These are phyloP conservation scores for Kwoniella shandongensis DNA, from an alignment of 768 basidiomycete species.

Conservation along the genomic window DNA sequence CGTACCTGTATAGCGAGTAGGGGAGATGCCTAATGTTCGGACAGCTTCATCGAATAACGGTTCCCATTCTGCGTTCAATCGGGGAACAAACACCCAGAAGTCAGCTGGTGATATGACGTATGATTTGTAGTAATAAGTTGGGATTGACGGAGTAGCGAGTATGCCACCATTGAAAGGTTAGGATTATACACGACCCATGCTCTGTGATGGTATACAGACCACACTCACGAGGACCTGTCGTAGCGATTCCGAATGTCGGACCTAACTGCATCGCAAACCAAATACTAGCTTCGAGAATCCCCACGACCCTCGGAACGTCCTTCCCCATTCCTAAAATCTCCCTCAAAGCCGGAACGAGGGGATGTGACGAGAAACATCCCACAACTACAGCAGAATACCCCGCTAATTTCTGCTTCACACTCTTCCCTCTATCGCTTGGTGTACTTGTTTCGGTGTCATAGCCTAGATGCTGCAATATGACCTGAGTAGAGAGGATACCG, in stretches of 20 bases:
- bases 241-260: conserved; percentile 23
- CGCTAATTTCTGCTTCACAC: background rate
- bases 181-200: no score
- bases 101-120: no score
- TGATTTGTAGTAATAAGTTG: no score
- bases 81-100: no score
- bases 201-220: no score
- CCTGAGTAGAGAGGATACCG: conserved; percentile 17
- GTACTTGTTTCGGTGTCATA: background rate
- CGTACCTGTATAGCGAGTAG: conserved; percentile 18
- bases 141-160: no score
- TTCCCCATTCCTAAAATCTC: background rate
- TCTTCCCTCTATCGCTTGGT: no score
- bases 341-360: conserved; percentile 11
- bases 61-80: conserved; percentile 10
- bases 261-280: conserved; percentile 7
- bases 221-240: conserved; percentile 23
- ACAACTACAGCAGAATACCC: conserved; percentile 16
- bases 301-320: conserved; percentile 1
- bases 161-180: no score
- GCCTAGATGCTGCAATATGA: conserved; percentile 12
- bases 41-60: conserved; percentile 20
- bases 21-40: conserved; percentile 5
- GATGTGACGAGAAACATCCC: conserved; percentile 23
- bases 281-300: conserved; percentile 21